These are phyloP conservation scores for Myriosclerotinia curreyana DNA, from an alignment of 2,329 filamentous ascomycete genomes.

Conservation along the genomic window DNA sequence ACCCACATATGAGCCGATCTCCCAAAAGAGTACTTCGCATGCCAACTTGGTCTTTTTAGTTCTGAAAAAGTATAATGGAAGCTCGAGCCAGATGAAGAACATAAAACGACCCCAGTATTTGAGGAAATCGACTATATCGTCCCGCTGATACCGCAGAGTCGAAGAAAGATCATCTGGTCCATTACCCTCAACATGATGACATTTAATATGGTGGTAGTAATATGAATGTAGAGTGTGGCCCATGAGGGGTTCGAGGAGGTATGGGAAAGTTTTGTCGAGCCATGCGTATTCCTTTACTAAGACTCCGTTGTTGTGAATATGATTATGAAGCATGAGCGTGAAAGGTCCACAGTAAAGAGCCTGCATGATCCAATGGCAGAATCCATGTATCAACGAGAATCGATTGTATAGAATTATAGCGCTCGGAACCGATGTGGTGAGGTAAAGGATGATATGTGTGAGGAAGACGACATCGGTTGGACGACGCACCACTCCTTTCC, in stretches of 20 bases:
- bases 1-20: slow-evolving; percentile 55
- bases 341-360: slow-evolving; percentile 69
- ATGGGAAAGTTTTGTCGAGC: slow-evolving; percentile 67
- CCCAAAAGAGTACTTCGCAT: slow-evolving; percentile 57
- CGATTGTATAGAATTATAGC: slow-evolving; percentile 61
- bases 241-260: slow-evolving; percentile 71
- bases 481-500: slow-evolving; percentile 29
- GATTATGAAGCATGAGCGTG: slow-evolving; percentile 80
- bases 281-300: slow-evolving; percentile 52
- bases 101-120: slow-evolving; percentile 72
- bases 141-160: slow-evolving; percentile 73
- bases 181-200: slow-evolving; percentile 80
- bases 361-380: slow-evolving; percentile 64
- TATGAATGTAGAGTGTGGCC: slow-evolving; percentile 85
- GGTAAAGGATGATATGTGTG: slow-evolving; percentile 71
- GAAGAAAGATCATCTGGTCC: slow-evolving; percentile 73
- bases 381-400: slow-evolving; percentile 66
- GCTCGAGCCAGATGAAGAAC: slow-evolving; percentile 70
- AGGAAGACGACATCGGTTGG: slow-evolving; percentile 70
- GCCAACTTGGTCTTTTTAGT: slow-evolving; percentile 58
- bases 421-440: slow-evolving; percentile 66
- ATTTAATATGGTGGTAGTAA: slow-evolving; percentile 83
- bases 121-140: slow-evolving; percentile 63
- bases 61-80: slow-evolving; percentile 68
- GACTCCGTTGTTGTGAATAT: slow-evolving; percentile 74